Evolutionary conservation across 1,284 basidiomycete species (phyloP), one percentile per base, ranked within the genome.

Genomic region (Wolfiporia cocos): DNA sequence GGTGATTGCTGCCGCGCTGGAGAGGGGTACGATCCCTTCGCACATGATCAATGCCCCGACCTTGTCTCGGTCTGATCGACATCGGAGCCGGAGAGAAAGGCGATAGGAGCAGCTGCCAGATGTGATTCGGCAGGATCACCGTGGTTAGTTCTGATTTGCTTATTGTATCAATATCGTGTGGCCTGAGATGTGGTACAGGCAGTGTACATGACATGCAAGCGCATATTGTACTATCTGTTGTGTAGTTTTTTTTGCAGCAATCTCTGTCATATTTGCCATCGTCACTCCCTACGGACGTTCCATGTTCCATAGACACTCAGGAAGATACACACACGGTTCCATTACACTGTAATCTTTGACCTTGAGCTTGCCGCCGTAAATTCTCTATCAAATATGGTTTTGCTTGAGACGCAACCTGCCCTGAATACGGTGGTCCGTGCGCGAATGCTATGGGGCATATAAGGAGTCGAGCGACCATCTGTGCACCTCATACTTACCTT

Each of bases 1-100:
- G 51, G 75, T 89, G 34, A 89, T 90, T 48, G 73, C 83, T 11
- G 86, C 86, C 37, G 86, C 86, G 3, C 56, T 90, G 52, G 87
- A 88, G 59, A 78, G 82, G 10, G 72, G 70, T 29, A 63, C 73
- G 14, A 66, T 85, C 24, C 83, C 85, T 21, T 53, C 70, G 12
- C 73, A 66, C 47, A 67, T 74, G 6, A 65, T 84, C 34, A 73
- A 77, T 11, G 49, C 51, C 9, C 43, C 48, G 18, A 72, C 69
- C 51, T 43, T 57, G 29, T 67, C 69, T 31, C 68, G 73, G 34
- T 67, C 74, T 9, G 77, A 80, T 44, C 70, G 81, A 55, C 74
- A 76, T 43, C 66, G 78, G 47, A 73, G 68, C 50, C 68, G 81
- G 46, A 61, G 70, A 48, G 69, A 68, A 48, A 70, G 82, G 39